A percentile compares a stretch with the other conserved stretches of the same genome.
These are phyloP conservation scores for Podospora australis DNA, from an alignment of 495 filamentous ascomycete species.

Conservation along the genomic window DNA sequence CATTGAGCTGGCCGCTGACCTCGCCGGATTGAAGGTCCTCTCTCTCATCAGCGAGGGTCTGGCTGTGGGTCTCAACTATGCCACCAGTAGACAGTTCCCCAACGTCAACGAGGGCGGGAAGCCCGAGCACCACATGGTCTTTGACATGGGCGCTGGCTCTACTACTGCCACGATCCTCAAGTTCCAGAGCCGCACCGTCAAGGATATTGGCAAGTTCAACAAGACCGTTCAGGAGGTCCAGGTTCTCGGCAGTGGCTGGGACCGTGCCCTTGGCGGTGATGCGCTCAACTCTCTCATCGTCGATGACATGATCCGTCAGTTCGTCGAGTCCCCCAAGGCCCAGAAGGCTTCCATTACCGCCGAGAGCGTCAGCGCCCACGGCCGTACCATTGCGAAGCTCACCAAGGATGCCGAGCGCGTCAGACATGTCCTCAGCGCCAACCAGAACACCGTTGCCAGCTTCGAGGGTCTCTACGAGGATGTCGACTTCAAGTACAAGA, in stretches of 20 bases:
- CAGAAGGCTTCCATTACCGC: slow-evolving; percentile 58
- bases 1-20: slow-evolving; percentile 70
- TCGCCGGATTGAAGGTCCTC: slow-evolving; percentile 82
- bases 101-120: slow-evolving; percentile 75
- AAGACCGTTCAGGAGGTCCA: slow-evolving; percentile 93
- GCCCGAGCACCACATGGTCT: slow-evolving; percentile 88
- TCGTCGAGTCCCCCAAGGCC: slow-evolving; percentile 62
- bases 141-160: slow-evolving; percentile 98
- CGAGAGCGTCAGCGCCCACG: slow-evolving; percentile 61
- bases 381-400: slow-evolving; percentile 78
- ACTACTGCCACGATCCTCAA: slow-evolving; percentile 88
- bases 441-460: slow-evolving; percentile 68
- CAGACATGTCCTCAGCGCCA: slow-evolving; percentile 89
- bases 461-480: slow-evolving; percentile 90
- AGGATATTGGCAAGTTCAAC: slow-evolving; percentile 89
- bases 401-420: slow-evolving; percentile 85
- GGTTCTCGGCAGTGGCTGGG: slow-evolving; percentile 82
- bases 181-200: slow-evolving; percentile 83
- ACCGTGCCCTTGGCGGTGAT: slow-evolving; percentile 84
- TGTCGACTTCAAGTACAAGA: slow-evolving; percentile 86
- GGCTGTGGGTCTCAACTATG: slow-evolving; percentile 91
- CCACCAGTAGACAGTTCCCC: slow-evolving; percentile 82
- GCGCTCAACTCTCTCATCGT: slow-evolving; percentile 80
- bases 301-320: slow-evolving; percentile 75
- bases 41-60: slow-evolving; percentile 83